phyloP scores from a whole-genome alignment of 2,329 filamentous ascomycete species.

The Penicillium griseofulvum region DNA sequence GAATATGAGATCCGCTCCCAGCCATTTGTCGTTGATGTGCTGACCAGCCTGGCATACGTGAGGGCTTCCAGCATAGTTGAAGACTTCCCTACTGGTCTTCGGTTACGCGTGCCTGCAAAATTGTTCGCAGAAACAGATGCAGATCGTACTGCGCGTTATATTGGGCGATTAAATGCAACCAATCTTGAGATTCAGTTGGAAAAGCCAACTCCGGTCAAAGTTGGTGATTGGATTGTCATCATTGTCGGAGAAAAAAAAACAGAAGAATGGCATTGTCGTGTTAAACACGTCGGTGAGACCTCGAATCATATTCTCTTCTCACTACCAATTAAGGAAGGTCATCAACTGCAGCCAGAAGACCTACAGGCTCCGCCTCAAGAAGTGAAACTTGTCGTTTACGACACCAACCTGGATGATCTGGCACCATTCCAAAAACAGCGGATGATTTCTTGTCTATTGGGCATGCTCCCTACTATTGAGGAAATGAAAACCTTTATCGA shows the following conservation, averaged over 20 bases:
- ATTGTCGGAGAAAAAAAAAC: too few species aligned
- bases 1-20: conserved; percentile 80
- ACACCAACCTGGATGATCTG: conserved; percentile 44
- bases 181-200: conserved; percentile 46
- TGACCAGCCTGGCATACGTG: conserved; percentile 76
- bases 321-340: conserved; percentile 18
- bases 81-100: conserved; percentile 58
- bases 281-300: conserved; percentile 44
- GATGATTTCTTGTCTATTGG: conserved; percentile 36
- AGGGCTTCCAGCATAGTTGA: conserved; percentile 49
- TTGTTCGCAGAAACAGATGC: background rate
- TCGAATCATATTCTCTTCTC: conserved; percentile 47
- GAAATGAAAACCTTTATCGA: conserved; percentile 48
- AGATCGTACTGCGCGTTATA: background rate
- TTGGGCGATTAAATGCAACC: conserved; percentile 9
- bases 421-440: conserved; percentile 24
- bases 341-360: background rate
- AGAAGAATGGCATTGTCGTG: conserved; percentile 48
- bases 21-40: conserved; percentile 78
- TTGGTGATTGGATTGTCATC: conserved; percentile 55
- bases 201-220: conserved; percentile 36
- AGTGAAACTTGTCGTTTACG: conserved; percentile 31
- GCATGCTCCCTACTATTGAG: conserved; percentile 39
- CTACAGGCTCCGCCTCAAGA: background rate
- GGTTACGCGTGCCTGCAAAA: conserved; percentile 49